Conservation (phyloP, 371 early-diverging fungal genomes). For the Dinochytrium kinnereticum region DNA sequence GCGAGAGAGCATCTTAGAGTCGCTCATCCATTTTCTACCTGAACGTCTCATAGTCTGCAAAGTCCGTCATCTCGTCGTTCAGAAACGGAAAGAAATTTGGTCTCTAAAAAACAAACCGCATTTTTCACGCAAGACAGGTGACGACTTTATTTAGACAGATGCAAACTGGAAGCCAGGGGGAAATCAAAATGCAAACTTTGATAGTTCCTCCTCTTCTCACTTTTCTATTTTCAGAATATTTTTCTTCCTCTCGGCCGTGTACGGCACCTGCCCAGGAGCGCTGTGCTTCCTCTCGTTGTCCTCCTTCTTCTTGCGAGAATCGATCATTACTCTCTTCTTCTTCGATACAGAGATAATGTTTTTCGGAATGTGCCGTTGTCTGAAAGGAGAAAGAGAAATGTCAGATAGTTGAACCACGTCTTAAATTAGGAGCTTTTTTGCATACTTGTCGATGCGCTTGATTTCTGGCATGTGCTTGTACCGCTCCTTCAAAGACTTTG, state of each 20-base stretch:
- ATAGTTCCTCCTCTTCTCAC: no score
- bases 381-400: constrained; percentile 27
- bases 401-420: no score
- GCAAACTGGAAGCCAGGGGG: no score
- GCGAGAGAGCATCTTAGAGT: not conserved
- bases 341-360: constrained; percentile 77
- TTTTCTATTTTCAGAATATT: not conserved
- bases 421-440: no score
- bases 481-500: constrained; percentile 89
- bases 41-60: constrained; percentile 43
- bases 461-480: constrained; percentile 95
- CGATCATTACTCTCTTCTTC: constrained; percentile 80
- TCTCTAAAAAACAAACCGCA: not conserved
- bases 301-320: constrained; percentile 82
- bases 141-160: no score
- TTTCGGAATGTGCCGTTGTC: constrained; percentile 86
- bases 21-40: not conserved
- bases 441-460: constrained; percentile 74
- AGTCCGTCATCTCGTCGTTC: constrained; percentile 38
- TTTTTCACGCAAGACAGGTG: no score
- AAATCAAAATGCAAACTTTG: no score
- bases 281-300: constrained; percentile 78
- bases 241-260: constrained; percentile 55
- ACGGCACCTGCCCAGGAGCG: constrained; percentile 68
- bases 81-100: not conserved